These are phyloP conservation scores for Nothophoma quercina DNA, from an alignment of 2,329 filamentous ascomycete species.

Conservation along the genomic window DNA sequence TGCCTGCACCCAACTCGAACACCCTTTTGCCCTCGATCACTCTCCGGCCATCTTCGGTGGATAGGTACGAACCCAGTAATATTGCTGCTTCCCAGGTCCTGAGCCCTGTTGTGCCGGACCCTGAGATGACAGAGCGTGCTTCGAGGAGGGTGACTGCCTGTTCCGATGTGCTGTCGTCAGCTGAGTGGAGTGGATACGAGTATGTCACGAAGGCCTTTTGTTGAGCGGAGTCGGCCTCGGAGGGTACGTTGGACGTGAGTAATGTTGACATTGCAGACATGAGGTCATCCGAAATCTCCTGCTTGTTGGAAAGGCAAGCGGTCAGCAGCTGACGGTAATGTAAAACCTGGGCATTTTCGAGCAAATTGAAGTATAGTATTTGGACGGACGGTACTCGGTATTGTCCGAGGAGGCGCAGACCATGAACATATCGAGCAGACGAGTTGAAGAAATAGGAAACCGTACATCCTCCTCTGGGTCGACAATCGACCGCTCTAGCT, in stretches of 20 bases:
- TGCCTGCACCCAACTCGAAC: conserved; percentile 78
- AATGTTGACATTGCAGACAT: conserved; percentile 73
- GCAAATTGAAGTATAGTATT: conserved; percentile 1
- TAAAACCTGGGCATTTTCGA: not conserved
- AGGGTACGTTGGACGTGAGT: conserved; percentile 68
- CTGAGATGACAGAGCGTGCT: conserved; percentile 72
- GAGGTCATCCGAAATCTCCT: conserved; percentile 86
- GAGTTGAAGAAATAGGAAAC: conserved; percentile 40
- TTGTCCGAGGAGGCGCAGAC: not conserved
- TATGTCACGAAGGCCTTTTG: conserved; percentile 81
- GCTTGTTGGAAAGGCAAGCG: conserved; percentile 31
- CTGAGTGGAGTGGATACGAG: conserved; percentile 42
- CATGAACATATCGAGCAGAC: not conserved
- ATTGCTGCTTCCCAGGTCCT: conserved; percentile 84
- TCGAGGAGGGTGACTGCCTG: conserved; percentile 70
- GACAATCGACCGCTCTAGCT: conserved; percentile 76
- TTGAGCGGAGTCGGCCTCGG: conserved; percentile 72
- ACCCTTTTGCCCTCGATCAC: conserved; percentile 64
- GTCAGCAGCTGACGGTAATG: conserved; percentile 31
- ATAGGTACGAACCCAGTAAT: conserved; percentile 74
- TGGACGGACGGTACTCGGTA: not conserved
- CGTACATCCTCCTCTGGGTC: conserved; percentile 90
- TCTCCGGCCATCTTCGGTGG: conserved; percentile 50
- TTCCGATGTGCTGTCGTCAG: conserved; percentile 24
- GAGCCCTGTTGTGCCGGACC: conserved; percentile 75